Evolutionary conservation across 768 basidiomycete species (phyloP).

Genomic region (Rossbeevera mucosa): DNA sequence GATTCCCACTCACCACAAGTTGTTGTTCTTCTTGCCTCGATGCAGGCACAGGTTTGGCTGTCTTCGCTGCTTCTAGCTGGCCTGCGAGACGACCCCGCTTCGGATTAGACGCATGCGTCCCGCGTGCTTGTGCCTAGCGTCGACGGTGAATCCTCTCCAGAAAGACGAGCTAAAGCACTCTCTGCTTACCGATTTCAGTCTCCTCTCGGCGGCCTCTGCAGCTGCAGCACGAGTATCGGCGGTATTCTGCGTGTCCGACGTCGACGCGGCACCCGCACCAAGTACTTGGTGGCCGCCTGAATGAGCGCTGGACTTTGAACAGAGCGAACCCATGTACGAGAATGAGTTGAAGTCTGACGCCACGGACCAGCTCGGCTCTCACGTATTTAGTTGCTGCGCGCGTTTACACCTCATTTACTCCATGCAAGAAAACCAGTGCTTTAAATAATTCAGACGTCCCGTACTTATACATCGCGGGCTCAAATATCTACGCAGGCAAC

Average conservation of each 20-base stretch:
- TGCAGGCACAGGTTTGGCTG: conserved; percentile 34
- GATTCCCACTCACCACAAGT: conserved; percentile 41
- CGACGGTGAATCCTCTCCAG: conserved; percentile 23
- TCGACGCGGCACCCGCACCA: conserved; percentile 32
- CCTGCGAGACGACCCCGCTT: conserved; percentile 42
- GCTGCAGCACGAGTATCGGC: conserved; percentile 51
- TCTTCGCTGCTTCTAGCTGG: conserved; percentile 38
- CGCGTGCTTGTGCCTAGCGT: conserved; percentile 39
- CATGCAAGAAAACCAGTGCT: conserved; percentile 7
- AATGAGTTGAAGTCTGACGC: not conserved
- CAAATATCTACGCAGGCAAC: conserved; percentile 18
- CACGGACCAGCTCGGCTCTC: conserved; percentile 10
- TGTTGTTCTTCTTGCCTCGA: conserved; percentile 34
- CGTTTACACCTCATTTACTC: conserved; percentile 18
- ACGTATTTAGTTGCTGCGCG: conserved; percentile 9
- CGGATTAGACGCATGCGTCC: conserved; percentile 41
- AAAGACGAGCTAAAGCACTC: conserved; percentile 1
- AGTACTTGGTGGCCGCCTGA: conserved; percentile 48
- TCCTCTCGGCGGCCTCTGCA: conserved; percentile 59
- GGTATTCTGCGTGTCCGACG: conserved; percentile 19
- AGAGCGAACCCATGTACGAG: conserved; percentile 51
- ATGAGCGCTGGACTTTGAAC: conserved; percentile 46
- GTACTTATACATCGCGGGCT: not conserved
- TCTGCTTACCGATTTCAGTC: conserved; percentile 49
- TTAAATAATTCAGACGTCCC: not conserved